Evolutionary conservation across 306 rosid genomes (phyloP).

Genomic region (Quercus cerris): DNA sequence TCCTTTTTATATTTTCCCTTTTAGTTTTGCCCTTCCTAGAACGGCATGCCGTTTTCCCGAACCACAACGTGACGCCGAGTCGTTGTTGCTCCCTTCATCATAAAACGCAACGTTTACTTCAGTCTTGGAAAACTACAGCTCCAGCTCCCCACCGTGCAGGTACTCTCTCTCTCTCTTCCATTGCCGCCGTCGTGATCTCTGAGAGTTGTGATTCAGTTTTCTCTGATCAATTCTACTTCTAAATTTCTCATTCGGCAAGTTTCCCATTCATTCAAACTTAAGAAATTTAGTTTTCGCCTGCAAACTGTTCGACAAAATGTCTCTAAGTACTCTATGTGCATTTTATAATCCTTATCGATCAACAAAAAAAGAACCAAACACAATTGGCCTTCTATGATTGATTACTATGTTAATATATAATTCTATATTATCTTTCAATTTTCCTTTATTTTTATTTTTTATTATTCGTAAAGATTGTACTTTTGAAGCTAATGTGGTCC

Average conservation of each 20-base stretch:
- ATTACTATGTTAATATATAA: too few relatives aligned
- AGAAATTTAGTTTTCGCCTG: neutral
- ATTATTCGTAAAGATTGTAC: neutral
- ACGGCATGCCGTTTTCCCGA: too few relatives aligned
- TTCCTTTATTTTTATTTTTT: too few relatives aligned
- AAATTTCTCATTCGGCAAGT: conserved; percentile 11
- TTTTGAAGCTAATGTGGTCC: neutral
- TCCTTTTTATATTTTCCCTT: too few relatives aligned
- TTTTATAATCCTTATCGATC: neutral
- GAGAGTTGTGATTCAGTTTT: neutral
- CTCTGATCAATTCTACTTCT: neutral
- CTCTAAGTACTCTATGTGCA: neutral
- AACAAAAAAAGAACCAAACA: neutral
- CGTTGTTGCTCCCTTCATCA: too few relatives aligned
- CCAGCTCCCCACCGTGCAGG: too few relatives aligned
- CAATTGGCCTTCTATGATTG: too few relatives aligned
- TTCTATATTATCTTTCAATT: neutral
- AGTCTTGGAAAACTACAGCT: too few relatives aligned
- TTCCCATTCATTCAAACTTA: neutral
- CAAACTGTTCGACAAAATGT: conserved; percentile 25
- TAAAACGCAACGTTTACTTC: too few relatives aligned
- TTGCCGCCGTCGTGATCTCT: neutral
- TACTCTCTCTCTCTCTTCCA: neutral
- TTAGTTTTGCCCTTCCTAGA: too few relatives aligned
- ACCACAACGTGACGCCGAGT: too few relatives aligned